phyloP scores from a whole-genome alignment of 2,329 filamentous ascomycete species.

The Blumeriella jaapii region DNA sequence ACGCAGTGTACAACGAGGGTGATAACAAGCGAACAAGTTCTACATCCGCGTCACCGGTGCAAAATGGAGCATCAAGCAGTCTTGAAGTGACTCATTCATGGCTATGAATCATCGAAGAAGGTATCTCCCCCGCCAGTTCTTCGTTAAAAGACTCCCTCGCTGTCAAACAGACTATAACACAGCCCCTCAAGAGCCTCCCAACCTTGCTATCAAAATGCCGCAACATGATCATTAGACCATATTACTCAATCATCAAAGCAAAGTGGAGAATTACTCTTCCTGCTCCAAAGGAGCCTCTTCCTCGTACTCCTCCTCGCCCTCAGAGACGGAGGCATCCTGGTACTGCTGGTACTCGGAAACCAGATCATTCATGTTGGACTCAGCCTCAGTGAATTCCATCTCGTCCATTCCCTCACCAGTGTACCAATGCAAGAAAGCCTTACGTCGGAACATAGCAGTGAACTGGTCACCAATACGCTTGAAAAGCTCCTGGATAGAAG shows the following conservation, averaged over 20 bases:
- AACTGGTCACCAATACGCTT: slow-evolving; percentile 99
- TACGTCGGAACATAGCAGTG: slow-evolving; percentile 99
- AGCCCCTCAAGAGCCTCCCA: slow-evolving; percentile 17
- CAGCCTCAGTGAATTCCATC: slow-evolving; percentile 99
- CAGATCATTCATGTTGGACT: slow-evolving; percentile 99
- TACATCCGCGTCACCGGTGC: background rate
- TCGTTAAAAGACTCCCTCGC: slow-evolving; percentile 16
- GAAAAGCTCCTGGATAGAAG: slow-evolving; percentile 99
- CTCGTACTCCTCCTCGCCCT: slow-evolving; percentile 85
- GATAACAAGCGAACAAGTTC: too few relatives aligned
- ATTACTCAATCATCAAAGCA: slow-evolving; percentile 14
- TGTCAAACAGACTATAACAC: slow-evolving; percentile 21
- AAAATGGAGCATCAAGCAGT: slow-evolving; percentile 13
- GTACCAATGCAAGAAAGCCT: slow-evolving; percentile 99
- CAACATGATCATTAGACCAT: slow-evolving; percentile 18
- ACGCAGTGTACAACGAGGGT: too few relatives aligned
- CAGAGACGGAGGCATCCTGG: slow-evolving; percentile 95
- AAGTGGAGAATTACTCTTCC: slow-evolving; percentile 34
- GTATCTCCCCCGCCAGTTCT: slow-evolving; percentile 18
- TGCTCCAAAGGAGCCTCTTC: slow-evolving; percentile 73
- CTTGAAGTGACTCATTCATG: slow-evolving; percentile 22
- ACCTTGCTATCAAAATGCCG: slow-evolving; percentile 17
- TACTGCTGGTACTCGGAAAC: slow-evolving; percentile 99
- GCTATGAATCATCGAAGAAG: slow-evolving; percentile 16
- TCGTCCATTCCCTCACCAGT: slow-evolving; percentile 99